Evolutionary conservation across 768 basidiomycete species (phyloP), one percentile per base, ranked within the genome.

Genomic region (Auriculariales sp.): DNA sequence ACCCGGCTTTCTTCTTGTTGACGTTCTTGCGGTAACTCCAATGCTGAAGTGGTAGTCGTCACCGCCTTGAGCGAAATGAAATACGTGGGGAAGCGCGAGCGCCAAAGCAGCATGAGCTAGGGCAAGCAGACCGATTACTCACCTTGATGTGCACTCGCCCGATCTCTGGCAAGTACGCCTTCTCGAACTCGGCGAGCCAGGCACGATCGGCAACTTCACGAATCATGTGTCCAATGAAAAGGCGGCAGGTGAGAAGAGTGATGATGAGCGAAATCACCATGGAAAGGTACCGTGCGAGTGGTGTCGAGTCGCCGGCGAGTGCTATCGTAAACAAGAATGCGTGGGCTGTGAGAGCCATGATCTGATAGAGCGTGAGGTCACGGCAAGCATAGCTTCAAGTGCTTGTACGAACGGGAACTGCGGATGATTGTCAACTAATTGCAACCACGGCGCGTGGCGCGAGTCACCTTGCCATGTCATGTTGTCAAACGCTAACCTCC

Each of bases 201-300:
- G 46, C 46, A 22, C 46, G 4, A 27, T 46, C 46, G n/a, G 46
- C 25, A 27, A 46, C 46, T 15, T 46, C 46, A 10, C 46, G 46
- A 22, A 27, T 46, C 46, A 46, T 46, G 46, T 46, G 46, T 27
- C 46, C 46, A 27, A 46, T 46, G 29, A 46, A 46, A 27, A 46
- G 46, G 7, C 46, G 46, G 29, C 25, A 15, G 25, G 46, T 46
- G 25, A 46, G 29, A 27, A 46, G 25, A 19, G 46, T 46, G 46
- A 46, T 46, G 14, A 46, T 27, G 24, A 46, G 29, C 19, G 46
- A 46, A 15, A 46, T 17, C 4, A 15, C 25, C 46, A 46, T 46
- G 46, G 25, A 27, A n/a, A 46, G 19, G 25, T 27, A 27, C 15
- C 46, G 46, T 15, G 46, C 46, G 46, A 29, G 25, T 27, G 25